Conservation (phyloP, 352 stramenopile genomes). For the Phytophthora pistaciae region DNA sequence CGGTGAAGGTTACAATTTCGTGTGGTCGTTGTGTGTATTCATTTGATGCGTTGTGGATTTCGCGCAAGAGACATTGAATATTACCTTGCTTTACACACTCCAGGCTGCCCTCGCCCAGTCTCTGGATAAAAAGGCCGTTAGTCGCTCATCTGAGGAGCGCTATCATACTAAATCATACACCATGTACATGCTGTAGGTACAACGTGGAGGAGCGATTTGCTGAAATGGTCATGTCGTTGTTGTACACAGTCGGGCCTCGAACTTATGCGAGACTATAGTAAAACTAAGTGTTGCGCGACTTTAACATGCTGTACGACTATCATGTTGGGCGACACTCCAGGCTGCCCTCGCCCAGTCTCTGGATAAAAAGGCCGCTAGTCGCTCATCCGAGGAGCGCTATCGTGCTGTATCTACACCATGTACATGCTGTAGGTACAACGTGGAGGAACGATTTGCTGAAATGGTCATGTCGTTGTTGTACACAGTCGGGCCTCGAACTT, state of each 20-base stretch:
- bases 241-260: slow-evolving; percentile 6
- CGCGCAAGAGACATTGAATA: not conserved
- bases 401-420: not conserved
- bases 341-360: too few relatives aligned
- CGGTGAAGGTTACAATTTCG: not conserved
- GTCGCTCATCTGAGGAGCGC: not conserved
- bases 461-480: not conserved
- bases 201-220: slow-evolving; percentile 1
- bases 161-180: not conserved
- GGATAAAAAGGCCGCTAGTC: too few relatives aligned
- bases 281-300: not conserved
- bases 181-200: slow-evolving; percentile 3
- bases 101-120: not conserved
- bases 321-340: not conserved
- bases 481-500: slow-evolving; percentile 10
- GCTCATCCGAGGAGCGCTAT: too few relatives aligned
- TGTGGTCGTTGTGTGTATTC: not conserved
- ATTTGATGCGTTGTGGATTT: slow-evolving; percentile 1
- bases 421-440: slow-evolving; percentile 5
- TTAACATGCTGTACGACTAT: not conserved
- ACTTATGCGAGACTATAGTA: slow-evolving; percentile 7
- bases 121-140: slow-evolving; percentile 1
- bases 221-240: not conserved
- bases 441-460: slow-evolving; percentile 1
- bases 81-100: not conserved